Conservation (phyloP, 2,329 filamentous ascomycete species). For the Verticillium klebahnii region DNA sequence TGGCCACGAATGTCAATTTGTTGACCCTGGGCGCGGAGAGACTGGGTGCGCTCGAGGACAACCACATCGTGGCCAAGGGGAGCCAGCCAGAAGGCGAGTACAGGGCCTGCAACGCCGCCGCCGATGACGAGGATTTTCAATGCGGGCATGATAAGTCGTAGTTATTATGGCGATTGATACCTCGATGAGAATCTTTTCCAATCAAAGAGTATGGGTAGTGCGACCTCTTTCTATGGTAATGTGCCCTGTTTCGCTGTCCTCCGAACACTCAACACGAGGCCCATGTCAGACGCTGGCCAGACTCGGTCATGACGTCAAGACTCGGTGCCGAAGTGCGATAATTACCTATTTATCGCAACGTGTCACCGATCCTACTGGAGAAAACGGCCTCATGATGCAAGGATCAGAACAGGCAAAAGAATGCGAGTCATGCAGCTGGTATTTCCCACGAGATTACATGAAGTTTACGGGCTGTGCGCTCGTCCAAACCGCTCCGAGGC, state of each 20-base stretch:
- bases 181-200: too few species aligned
- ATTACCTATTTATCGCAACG: neutral
- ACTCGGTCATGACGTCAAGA: neutral
- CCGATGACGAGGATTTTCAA: slow-evolving; percentile 44
- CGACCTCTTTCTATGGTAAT: neutral
- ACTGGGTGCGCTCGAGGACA: slow-evolving; percentile 34
- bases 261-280: neutral
- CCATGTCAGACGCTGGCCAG: neutral
- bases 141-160: slow-evolving; percentile 16
- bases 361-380: neutral
- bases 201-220: neutral
- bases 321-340: neutral
- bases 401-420: neutral
- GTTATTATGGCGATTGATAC: too few species aligned
- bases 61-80: slow-evolving; percentile 31
- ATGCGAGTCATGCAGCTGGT: neutral
- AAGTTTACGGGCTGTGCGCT: neutral
- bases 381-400: neutral
- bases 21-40: slow-evolving; percentile 33
- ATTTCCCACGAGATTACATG: neutral
- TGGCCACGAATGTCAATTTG: slow-evolving; percentile 42
- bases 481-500: neutral
- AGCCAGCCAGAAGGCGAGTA: slow-evolving; percentile 36
- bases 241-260: neutral
- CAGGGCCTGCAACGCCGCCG: slow-evolving; percentile 39